Percentiles rank a stretch among this genome's conserved stretches.
Conservation (phyloP, 305 asterid species). For the Fraxinus velutina region DNA sequence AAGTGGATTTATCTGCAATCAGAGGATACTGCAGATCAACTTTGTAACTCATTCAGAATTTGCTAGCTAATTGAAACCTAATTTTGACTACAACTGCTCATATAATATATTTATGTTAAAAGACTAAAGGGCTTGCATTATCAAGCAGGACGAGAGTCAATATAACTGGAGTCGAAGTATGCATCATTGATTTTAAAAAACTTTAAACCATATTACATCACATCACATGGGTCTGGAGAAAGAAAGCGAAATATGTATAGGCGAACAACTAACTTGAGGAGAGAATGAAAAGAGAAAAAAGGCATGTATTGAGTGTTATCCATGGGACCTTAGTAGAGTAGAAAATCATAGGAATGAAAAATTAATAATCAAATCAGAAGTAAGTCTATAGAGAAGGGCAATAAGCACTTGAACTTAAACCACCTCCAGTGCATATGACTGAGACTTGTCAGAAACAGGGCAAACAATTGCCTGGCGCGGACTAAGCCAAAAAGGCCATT, state of each 20-base stretch:
- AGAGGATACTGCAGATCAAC: not conserved
- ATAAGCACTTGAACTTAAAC: conserved; percentile 18
- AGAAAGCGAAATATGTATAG: not conserved
- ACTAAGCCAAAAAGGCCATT: conserved; percentile 97
- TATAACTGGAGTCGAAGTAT: not conserved
- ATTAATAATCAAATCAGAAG: not conserved
- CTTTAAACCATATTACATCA: not conserved
- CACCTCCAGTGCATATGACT: conserved; percentile 65
- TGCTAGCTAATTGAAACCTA: not conserved
- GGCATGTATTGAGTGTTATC: not conserved
- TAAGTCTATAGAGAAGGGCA: not conserved
- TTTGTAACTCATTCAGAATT: not conserved
- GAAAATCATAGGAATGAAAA: not conserved
- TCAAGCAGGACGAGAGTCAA: not conserved
- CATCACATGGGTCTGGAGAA: not conserved
- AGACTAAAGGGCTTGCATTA: not conserved
- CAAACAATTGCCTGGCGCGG: conserved; percentile 91
- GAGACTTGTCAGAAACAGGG: conserved; percentile 91
- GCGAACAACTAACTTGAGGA: not conserved
- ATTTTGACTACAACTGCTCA: not conserved
- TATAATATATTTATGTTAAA: not conserved
- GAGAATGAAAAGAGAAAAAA: not conserved
- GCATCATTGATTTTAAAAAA: not conserved
- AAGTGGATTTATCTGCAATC: not conserved
- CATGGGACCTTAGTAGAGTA: not conserved